Evolutionary conservation across 2,329 filamentous ascomycete species (phyloP).

Genomic region (Chalara sp.): DNA sequence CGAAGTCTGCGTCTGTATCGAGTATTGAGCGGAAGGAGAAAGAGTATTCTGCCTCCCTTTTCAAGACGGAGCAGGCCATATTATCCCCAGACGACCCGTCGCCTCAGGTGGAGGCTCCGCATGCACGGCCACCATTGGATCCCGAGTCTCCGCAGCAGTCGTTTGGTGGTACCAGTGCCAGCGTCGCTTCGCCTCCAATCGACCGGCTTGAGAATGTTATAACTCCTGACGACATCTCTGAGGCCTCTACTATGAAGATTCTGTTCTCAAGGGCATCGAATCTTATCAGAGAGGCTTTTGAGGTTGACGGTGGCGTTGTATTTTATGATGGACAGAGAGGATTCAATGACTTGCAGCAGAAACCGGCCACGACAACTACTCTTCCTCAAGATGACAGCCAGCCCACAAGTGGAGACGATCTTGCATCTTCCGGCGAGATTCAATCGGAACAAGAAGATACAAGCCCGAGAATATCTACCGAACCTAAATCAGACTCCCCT

Average conservation of each 20-base stretch:
- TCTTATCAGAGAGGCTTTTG: conserved; percentile 26
- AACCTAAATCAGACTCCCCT: not conserved
- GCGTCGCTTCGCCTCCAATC: conserved; percentile 12
- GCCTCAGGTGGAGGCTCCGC: not conserved
- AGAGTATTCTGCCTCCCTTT: conserved; percentile 16
- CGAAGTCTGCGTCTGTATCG: conserved; percentile 4
- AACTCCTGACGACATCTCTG: conserved; percentile 15
- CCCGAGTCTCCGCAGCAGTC: conserved; percentile 10
- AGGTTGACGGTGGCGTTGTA: conserved; percentile 26
- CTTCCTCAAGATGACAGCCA: conserved; percentile 8
- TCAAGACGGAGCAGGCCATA: conserved; percentile 14
- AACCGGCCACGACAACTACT: not conserved
- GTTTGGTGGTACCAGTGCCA: conserved; percentile 9
- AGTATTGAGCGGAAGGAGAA: conserved; percentile 18
- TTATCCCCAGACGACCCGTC: conserved; percentile 1
- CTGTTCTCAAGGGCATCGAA: conserved; percentile 27
- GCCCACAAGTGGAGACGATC: conserved; percentile 12
- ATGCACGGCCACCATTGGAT: conserved; percentile 10
- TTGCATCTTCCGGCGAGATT: conserved; percentile 2
- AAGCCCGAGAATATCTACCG: not conserved
- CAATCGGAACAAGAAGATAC: not conserved
- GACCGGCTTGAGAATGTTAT: conserved; percentile 2
- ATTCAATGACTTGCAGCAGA: conserved; percentile 12
- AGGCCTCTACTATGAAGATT: conserved; percentile 19
- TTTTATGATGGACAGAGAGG: conserved; percentile 27